These are phyloP conservation scores for Xylariaceae sp. DNA, from an alignment of 2,329 filamentous ascomycete species.

Conservation along the genomic window DNA sequence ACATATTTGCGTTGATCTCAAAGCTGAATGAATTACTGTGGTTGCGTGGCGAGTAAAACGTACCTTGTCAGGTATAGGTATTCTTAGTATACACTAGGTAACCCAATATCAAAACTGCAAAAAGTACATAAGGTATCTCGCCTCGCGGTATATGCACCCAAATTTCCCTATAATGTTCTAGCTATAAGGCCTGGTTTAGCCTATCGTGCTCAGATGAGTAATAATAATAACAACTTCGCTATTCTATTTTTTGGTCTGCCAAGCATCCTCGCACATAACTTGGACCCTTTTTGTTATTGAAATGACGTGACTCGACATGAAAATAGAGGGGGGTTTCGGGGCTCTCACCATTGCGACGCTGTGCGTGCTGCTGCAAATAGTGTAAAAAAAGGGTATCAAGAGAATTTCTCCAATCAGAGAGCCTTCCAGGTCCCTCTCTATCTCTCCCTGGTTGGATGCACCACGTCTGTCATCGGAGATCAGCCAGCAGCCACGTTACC, in stretches of 20 bases:
- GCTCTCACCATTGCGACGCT: background rate
- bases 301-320: conserved; percentile 12
- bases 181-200: too few relatives aligned
- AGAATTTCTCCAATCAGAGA: conserved; percentile 5
- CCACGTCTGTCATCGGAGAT: background rate
- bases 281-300: background rate
- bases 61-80: too few relatives aligned
- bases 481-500: background rate
- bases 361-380: background rate
- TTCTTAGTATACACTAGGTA: too few relatives aligned
- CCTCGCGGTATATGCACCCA: too few relatives aligned
- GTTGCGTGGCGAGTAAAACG: too few relatives aligned
- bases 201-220: too few relatives aligned
- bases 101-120: too few relatives aligned
- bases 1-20: too few relatives aligned
- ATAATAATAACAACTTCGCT: too few relatives aligned
- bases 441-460: background rate
- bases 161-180: too few relatives aligned
- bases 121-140: too few relatives aligned
- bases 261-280: background rate
- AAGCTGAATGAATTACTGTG: too few relatives aligned
- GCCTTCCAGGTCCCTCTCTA: background rate
- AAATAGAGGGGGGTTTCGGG: background rate
- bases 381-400: background rate
- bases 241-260: background rate